These are phyloP conservation scores for Millerozyma miso DNA, from an alignment of 805 yeast species.

Conservation along the genomic window DNA sequence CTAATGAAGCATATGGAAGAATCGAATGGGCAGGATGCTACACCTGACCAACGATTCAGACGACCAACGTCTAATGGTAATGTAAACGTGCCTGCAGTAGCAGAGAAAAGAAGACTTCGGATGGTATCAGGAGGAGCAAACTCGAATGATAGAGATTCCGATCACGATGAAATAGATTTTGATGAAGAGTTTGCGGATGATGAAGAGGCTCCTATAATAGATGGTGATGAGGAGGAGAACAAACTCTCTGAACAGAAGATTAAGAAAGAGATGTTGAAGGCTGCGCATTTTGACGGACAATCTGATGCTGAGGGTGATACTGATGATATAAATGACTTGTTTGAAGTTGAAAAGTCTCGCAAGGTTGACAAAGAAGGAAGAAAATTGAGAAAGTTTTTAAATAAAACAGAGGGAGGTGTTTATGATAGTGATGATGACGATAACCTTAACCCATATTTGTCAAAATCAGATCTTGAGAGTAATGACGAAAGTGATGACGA, in stretches of 20 bases:
- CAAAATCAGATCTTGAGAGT: constrained; percentile 51
- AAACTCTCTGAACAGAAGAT: constrained; percentile 81
- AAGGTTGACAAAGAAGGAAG: constrained; percentile 89
- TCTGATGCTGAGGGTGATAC: constrained; percentile 50
- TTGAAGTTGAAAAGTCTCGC: constrained; percentile 55
- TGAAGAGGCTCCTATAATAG: constrained; percentile 97
- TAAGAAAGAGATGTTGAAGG: constrained; percentile 79
- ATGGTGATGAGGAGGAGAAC: constrained; percentile 93
- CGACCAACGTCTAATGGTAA: constrained; percentile 9
- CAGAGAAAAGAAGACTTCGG: constrained; percentile 20
- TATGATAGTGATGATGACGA: constrained; percentile 78
- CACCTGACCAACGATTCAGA: constrained; percentile 46
- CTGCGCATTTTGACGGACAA: constrained; percentile 68
- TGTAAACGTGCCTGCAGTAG: constrained; percentile 7
- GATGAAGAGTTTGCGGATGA: constrained; percentile 98
- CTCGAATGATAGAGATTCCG: constrained; percentile 57
- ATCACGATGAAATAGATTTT: constrained; percentile 87
- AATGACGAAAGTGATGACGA: constrained; percentile 53
- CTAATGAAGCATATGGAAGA: constrained; percentile 83
- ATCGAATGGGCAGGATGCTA: constrained; percentile 44
- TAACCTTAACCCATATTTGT: constrained; percentile 68
- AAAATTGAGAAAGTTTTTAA: constrained; percentile 75
- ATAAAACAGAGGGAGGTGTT: constrained; percentile 82
- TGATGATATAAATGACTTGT: constrained; percentile 65
- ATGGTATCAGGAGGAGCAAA: constrained; percentile 41